phyloP scores from a whole-genome alignment of 306 rosid genomes.

The Gleditsia sinensis region DNA sequence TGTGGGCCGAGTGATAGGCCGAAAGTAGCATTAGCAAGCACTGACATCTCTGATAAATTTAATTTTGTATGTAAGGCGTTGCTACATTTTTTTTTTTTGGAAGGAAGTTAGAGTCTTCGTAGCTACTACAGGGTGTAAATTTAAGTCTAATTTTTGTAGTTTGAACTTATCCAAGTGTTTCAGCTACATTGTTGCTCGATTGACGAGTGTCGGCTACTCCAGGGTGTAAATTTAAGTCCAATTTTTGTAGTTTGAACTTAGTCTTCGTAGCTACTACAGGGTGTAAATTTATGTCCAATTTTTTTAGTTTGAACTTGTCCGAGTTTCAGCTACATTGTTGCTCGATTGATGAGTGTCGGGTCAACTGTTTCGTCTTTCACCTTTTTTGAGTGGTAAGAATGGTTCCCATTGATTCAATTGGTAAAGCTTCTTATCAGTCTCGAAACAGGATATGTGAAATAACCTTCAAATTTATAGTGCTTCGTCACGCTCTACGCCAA shows the following conservation, averaged over 20 bases:
- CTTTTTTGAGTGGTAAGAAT: too few species aligned
- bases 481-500: too few species aligned
- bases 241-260: too few species aligned
- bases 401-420: too few species aligned
- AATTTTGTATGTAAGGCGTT: slow-evolving; percentile 11
- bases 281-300: background rate
- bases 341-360: too few species aligned
- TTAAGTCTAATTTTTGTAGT: background rate
- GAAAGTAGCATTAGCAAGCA: slow-evolving; percentile 8
- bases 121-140: background rate
- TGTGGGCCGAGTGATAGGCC: slow-evolving; percentile 44
- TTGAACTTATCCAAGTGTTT: background rate
- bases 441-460: too few species aligned
- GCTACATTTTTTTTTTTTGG: background rate
- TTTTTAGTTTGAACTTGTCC: background rate
- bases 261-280: background rate
- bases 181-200: background rate
- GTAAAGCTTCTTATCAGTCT: too few species aligned
- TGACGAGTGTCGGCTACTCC: too few species aligned
- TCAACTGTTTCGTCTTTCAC: too few species aligned
- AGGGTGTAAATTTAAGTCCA: too few species aligned
- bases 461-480: too few species aligned
- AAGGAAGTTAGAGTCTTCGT: background rate
- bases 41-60: slow-evolving; percentile 15
- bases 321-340: background rate